A percentile compares a stretch with the other conserved stretches of the same genome.
Conservation (phyloP, 441 rosid genomes). For the Erodium moschatum region DNA sequence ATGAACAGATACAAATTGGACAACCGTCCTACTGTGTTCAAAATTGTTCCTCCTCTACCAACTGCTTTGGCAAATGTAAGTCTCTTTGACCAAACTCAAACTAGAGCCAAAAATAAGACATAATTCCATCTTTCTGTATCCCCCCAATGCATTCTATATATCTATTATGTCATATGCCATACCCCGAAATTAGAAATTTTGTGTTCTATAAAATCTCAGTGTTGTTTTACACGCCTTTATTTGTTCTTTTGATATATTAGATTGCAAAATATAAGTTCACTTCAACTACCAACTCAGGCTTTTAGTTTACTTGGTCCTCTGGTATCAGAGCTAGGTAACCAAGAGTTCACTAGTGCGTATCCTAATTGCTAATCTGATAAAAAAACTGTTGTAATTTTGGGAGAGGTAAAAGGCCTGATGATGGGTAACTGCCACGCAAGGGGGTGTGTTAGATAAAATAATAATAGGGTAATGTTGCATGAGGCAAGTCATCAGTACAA, state of each 20-base stretch:
- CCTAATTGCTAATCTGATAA: neutral
- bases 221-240: neutral
- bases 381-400: no score
- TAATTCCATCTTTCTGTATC: neutral
- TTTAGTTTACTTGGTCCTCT: neutral
- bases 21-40: constrained; percentile 71
- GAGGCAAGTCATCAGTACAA: constrained; percentile 3
- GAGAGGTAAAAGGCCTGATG: neutral
- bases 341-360: neutral
- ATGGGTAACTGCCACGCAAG: neutral
- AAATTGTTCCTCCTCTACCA: constrained; percentile 67
- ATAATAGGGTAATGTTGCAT: neutral
- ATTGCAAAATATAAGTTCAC: neutral
- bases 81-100: constrained; percentile 23
- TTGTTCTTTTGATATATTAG: neutral
- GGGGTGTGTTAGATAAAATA: neutral
- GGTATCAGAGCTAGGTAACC: neutral
- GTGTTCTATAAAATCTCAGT: neutral
- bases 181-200: neutral
- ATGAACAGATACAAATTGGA: constrained; percentile 74
- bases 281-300: neutral
- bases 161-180: neutral
- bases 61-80: constrained; percentile 69
- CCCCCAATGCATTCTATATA: neutral
- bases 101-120: neutral